Conservation (phyloP, 2,329 filamentous ascomycete genomes). For the Xylariaceae sp. region DNA sequence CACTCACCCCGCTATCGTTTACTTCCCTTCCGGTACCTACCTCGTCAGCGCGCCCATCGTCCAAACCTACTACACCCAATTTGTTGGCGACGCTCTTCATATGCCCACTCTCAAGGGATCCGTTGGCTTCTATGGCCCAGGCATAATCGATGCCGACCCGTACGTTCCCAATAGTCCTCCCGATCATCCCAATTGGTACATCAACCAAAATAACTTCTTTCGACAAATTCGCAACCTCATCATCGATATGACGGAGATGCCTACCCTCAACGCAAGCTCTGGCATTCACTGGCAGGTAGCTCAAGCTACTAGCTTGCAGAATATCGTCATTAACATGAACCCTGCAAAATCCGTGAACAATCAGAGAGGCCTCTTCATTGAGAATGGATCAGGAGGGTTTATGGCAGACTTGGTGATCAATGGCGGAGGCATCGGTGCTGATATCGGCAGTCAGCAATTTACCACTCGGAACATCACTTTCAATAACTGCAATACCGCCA, state of each 20-base stretch:
- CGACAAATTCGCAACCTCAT: constrained; percentile 77
- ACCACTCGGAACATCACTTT: constrained; percentile 78
- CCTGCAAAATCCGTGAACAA: constrained; percentile 56
- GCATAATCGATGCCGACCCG: constrained; percentile 81
- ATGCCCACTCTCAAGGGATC: constrained; percentile 71
- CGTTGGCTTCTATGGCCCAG: constrained; percentile 72
- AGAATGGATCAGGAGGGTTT: constrained; percentile 79
- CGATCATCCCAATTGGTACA: constrained; percentile 64
- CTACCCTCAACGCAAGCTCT: constrained; percentile 47
- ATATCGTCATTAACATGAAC: constrained; percentile 76
- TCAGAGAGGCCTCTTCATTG: constrained; percentile 77
- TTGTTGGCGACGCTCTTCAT: constrained; percentile 72
- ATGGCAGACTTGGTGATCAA: constrained; percentile 81
- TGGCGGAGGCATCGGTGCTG: constrained; percentile 71
- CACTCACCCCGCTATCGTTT: constrained; percentile 77
- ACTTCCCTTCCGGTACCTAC: constrained; percentile 88
- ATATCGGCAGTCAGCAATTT: constrained; percentile 83
- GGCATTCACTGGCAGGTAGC: constrained; percentile 83
- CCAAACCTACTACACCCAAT: constrained; percentile 89
- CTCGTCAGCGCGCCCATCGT: constrained; percentile 72
- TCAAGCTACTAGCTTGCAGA: constrained; percentile 76
- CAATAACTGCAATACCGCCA: constrained; percentile 74
- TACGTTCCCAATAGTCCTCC: constrained; percentile 48
- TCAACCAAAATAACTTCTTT: constrained; percentile 81
- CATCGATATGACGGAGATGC: constrained; percentile 65